phyloP scores from a whole-genome alignment of 2,329 filamentous ascomycete species.

The Chaetomium strumarium region DNA sequence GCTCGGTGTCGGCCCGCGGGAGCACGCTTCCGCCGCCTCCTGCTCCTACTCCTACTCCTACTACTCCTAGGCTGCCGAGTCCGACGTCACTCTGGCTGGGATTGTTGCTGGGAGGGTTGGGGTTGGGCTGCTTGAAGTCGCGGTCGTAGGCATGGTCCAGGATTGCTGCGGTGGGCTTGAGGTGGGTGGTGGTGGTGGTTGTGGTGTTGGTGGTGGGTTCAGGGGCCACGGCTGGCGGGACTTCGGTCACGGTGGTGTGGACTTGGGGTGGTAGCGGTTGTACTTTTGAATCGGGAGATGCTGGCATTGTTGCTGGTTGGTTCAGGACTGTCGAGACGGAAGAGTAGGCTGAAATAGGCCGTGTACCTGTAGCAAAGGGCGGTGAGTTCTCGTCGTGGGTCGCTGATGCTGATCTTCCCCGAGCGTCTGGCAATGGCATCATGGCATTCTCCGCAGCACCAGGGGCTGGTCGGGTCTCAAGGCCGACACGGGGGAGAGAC shows the following conservation, averaged over 20 bases:
- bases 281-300: not conserved
- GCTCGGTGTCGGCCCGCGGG: slow-evolving; percentile 27
- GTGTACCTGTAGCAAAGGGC: slow-evolving; percentile 13
- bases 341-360: not conserved
- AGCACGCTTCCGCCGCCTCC: not conserved
- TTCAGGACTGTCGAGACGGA: not conserved
- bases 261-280: not conserved
- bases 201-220: not conserved
- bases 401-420: not conserved
- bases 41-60: too few species aligned
- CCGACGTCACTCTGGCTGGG: not conserved
- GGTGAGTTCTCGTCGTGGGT: slow-evolving; percentile 14
- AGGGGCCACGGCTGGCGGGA: not conserved
- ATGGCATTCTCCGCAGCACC: not conserved
- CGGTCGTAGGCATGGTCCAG: not conserved
- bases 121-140: not conserved
- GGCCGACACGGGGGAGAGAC: too few species aligned
- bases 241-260: not conserved
- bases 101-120: not conserved
- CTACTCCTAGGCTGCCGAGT: not conserved
- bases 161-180: not conserved
- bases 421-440: slow-evolving; percentile 2
- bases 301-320: not conserved
- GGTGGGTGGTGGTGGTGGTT: not conserved
- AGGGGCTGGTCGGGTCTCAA: too few species aligned